Evolutionary conservation across 768 basidiomycete species (phyloP).

Genomic region (Rhizopogon sp.): DNA sequence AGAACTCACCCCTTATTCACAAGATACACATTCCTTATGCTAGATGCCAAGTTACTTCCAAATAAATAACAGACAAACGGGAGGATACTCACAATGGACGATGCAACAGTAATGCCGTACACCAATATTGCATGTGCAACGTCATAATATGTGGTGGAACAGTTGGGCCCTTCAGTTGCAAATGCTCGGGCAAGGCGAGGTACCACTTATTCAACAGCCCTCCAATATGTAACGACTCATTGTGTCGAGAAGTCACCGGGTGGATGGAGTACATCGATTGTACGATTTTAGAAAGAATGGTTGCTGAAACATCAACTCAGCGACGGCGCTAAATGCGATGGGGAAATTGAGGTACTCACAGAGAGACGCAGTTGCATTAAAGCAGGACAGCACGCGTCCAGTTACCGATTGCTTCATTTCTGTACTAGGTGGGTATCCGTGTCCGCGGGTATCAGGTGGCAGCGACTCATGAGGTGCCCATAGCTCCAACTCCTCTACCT

Average conservation of each 20-base stretch:
- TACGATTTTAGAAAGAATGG: constrained; percentile 62
- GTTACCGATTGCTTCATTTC: constrained; percentile 28
- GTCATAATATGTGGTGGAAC: constrained; percentile 65
- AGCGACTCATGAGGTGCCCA: constrained; percentile 40
- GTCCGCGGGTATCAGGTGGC: constrained; percentile 27
- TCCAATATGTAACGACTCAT: constrained; percentile 55
- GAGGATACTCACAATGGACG: constrained; percentile 63
- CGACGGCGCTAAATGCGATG: background rate
- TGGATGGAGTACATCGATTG: constrained; percentile 69
- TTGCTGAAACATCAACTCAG: constrained; percentile 38
- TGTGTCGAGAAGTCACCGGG: constrained; percentile 48
- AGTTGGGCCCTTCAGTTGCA: constrained; percentile 52
- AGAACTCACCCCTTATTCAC: constrained; percentile 34
- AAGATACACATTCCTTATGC: constrained; percentile 23
- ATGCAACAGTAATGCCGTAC: constrained; percentile 67
- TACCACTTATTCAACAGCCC: constrained; percentile 70
- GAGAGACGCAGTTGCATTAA: constrained; percentile 68
- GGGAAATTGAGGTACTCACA: constrained; percentile 39
- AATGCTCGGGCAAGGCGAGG: constrained; percentile 60
- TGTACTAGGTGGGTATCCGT: constrained; percentile 18
- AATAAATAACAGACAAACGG: constrained; percentile 1
- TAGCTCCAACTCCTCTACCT: constrained; percentile 63
- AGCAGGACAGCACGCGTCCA: constrained; percentile 62
- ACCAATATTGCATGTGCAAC: constrained; percentile 86
- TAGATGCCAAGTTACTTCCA: constrained; percentile 2